Conservation (phyloP, 2,329 filamentous ascomycete genomes). For the Fusarium gaditjirri region DNA sequence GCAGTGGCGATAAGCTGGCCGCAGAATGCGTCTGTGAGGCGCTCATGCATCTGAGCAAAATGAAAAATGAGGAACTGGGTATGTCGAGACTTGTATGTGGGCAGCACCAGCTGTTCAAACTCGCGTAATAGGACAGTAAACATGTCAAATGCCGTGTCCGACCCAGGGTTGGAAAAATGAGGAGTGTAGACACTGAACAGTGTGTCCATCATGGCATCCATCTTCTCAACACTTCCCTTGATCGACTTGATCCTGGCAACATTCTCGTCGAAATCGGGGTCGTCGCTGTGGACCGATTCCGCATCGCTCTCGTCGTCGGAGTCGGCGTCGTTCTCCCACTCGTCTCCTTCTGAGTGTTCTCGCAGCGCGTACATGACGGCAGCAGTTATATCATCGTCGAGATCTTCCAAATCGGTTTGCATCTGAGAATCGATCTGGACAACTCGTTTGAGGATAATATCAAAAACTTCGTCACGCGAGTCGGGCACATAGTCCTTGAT, state of each 20-base stretch:
- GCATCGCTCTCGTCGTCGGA: slow-evolving; percentile 69
- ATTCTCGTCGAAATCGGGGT: slow-evolving; percentile 72
- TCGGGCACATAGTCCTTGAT: slow-evolving; percentile 82
- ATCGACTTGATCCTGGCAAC: slow-evolving; percentile 74
- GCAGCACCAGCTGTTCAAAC: slow-evolving; percentile 88
- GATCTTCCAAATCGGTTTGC: slow-evolving; percentile 90
- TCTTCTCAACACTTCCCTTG: slow-evolving; percentile 86
- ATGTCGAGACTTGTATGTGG: slow-evolving; percentile 90
- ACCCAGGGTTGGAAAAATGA: slow-evolving; percentile 74
- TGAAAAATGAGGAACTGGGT: slow-evolving; percentile 97
- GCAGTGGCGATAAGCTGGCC: slow-evolving; percentile 69
- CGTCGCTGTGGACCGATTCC: slow-evolving; percentile 77
- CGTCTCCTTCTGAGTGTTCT: slow-evolving; percentile 38
- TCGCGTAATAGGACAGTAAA: slow-evolving; percentile 85
- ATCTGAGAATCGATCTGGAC: slow-evolving; percentile 97
- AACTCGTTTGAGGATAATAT: slow-evolving; percentile 84
- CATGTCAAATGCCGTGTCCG: slow-evolving; percentile 74
- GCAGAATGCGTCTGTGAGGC: slow-evolving; percentile 84
- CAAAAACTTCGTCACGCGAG: slow-evolving; percentile 81
- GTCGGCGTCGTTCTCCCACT: slow-evolving; percentile 64
- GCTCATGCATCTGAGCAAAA: slow-evolving; percentile 84
- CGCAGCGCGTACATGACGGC: slow-evolving; percentile 69
- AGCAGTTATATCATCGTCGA: slow-evolving; percentile 88
- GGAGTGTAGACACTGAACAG: slow-evolving; percentile 86
- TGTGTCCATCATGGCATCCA: slow-evolving; percentile 89